Evolutionary conservation across 257 asterid genomes (phyloP).

Genomic region (Leonotis leonurus): DNA sequence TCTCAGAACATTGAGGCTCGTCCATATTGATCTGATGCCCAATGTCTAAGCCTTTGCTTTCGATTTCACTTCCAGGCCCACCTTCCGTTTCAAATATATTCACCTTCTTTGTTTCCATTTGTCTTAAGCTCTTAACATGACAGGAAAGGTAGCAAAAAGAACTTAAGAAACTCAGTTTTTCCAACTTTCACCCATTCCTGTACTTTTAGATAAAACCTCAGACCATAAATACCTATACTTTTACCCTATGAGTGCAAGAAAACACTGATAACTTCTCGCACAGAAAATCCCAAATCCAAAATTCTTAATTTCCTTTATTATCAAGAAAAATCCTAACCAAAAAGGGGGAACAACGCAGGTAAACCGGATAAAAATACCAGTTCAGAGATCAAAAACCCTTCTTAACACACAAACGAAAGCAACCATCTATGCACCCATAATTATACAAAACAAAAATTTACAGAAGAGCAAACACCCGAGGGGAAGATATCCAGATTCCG

Average conservation of each 20-base stretch:
- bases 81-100: constrained; percentile 21
- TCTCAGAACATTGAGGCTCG: constrained; percentile 39
- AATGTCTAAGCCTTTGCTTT: constrained; percentile 19
- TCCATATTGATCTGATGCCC: constrained; percentile 25
- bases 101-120: constrained; percentile 31
- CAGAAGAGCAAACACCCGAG: no score
- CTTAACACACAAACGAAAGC: background rate
- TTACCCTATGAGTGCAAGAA: constrained; percentile 6
- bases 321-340: constrained; percentile 1
- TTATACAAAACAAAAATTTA: background rate
- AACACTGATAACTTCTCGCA: constrained; percentile 10
- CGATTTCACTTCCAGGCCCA: constrained; percentile 24
- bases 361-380: background rate
- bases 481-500: background rate
- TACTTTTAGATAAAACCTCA: constrained; percentile 19
- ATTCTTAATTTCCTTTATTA: constrained; percentile 13
- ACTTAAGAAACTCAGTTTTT: constrained; percentile 14
- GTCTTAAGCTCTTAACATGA: constrained; percentile 5
- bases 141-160: background rate
- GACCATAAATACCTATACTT: constrained; percentile 4
- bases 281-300: constrained; percentile 11
- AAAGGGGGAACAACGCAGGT: background rate
- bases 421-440: background rate
- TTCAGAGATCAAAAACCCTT: constrained; percentile 25
- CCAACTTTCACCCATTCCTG: constrained; percentile 31